Percentiles rank a stretch among this genome's conserved stretches.
These are phyloP conservation scores for Aspergillus glaucus DNA, from an alignment of 2,329 filamentous ascomycete genomes.

Conservation along the genomic window DNA sequence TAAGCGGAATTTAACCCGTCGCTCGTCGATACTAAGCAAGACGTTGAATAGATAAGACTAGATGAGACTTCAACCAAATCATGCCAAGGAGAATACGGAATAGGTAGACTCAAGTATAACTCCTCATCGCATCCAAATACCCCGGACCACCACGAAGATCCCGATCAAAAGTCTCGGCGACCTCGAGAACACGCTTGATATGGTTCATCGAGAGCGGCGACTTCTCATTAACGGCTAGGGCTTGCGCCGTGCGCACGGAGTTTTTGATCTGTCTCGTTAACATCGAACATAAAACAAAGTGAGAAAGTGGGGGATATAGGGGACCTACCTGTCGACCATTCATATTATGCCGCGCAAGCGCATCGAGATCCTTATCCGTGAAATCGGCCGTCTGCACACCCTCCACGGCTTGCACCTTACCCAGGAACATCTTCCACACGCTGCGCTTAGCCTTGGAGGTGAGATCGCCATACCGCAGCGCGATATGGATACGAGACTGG, in stretches of 20 bases:
- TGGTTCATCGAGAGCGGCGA: constrained; percentile 69
- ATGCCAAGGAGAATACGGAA: not conserved
- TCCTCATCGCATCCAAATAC: constrained; percentile 77
- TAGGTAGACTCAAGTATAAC: constrained; percentile 49
- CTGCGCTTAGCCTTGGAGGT: constrained; percentile 64
- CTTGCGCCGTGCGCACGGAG: constrained; percentile 73
- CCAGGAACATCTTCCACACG: constrained; percentile 80
- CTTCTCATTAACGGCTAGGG: constrained; percentile 69
- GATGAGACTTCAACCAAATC: constrained; percentile 1
- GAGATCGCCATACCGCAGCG: constrained; percentile 71
- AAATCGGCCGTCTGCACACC: constrained; percentile 45
- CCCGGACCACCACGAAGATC: constrained; percentile 76
- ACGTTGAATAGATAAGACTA: constrained; percentile 1
- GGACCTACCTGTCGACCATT: constrained; percentile 58
- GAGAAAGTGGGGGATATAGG: not conserved
- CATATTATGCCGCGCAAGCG: constrained; percentile 61
- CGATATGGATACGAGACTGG: constrained; percentile 80
- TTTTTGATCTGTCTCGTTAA: constrained; percentile 69
- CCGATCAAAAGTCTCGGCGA: constrained; percentile 73
- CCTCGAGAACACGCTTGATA: constrained; percentile 74
- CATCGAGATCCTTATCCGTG: constrained; percentile 59
- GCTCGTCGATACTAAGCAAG: not conserved
- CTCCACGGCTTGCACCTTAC: constrained; percentile 61
- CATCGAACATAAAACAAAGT: not conserved
- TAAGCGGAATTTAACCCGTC: not conserved